A percentile compares a stretch with the other conserved stretches of the same genome.
Conservation (phyloP, 352 stramenopile species). For the Phytophthora sojae region DNA sequence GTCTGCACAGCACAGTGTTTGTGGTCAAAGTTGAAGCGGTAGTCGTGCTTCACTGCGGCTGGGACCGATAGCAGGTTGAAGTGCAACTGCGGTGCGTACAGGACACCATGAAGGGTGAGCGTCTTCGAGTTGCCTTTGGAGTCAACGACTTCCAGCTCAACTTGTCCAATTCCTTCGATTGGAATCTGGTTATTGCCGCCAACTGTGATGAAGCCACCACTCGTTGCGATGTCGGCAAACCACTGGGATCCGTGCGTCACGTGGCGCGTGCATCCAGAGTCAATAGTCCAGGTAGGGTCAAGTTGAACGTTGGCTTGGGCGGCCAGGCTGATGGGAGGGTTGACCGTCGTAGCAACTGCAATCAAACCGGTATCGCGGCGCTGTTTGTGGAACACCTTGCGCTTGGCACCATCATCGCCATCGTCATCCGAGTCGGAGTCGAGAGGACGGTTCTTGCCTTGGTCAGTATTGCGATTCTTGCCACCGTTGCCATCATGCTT, state of each 20-base stretch:
- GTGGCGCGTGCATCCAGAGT: conserved; percentile 21
- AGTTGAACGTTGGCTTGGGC: not conserved
- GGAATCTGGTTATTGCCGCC: not conserved
- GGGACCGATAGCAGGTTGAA: conserved; percentile 12
- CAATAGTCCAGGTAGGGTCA: conserved; percentile 17
- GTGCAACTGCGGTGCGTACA: conserved; percentile 8
- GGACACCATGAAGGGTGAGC: conserved; percentile 8
- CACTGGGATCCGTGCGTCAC: not conserved
- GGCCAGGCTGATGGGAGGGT: not conserved
- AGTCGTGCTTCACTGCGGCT: conserved; percentile 11
- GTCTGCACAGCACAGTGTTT: conserved; percentile 11
- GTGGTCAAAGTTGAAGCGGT: conserved; percentile 12
- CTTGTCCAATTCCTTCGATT: conserved; percentile 9
- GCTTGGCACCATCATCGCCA: not conserved
- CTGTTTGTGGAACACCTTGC: conserved; percentile 3
- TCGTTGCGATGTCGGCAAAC: not conserved
- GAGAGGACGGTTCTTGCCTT: not conserved
- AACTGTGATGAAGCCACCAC: conserved; percentile 21
- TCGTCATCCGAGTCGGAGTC: not conserved
- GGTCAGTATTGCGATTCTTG: not conserved
- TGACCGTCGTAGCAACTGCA: conserved; percentile 5
- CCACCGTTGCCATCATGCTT: not conserved
- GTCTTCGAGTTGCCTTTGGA: conserved; percentile 20
- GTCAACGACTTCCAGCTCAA: conserved; percentile 23
- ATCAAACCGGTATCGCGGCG: conserved; percentile 6